Conservation (phyloP, 768 basidiomycete species). For the Boletales sp. region DNA sequence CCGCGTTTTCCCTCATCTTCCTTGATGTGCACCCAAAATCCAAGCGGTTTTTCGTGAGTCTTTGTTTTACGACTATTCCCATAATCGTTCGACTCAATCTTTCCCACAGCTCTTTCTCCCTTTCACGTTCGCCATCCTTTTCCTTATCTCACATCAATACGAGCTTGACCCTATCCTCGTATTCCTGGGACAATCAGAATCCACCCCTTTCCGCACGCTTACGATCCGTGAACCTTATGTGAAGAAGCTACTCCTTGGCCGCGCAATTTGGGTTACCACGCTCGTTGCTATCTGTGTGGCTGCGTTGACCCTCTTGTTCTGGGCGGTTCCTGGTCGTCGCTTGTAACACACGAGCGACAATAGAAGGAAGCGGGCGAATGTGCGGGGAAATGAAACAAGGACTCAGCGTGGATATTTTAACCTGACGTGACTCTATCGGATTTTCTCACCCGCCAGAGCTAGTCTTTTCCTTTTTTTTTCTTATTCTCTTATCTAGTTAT, state of each 20-base stretch:
- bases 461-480: conserved; percentile 13
- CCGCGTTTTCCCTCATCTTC: conserved; percentile 89
- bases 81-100: conserved; percentile 3
- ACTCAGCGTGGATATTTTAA: conserved; percentile 13
- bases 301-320: conserved; percentile 87
- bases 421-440: conserved; percentile 19
- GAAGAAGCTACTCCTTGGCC: conserved; percentile 80
- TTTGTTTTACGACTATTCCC: background rate
- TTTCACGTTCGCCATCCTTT: conserved; percentile 83
- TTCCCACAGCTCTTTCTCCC: conserved; percentile 82
- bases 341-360: conserved; percentile 3
- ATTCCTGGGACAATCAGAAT: conserved; percentile 91
- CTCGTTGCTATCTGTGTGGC: conserved; percentile 75
- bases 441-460: conserved; percentile 17
- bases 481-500: conserved; percentile 32
- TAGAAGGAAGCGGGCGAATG: conserved; percentile 8
- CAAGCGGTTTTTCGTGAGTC: conserved; percentile 90
- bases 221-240: conserved; percentile 93
- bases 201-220: conserved; percentile 93
- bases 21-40: conserved; percentile 90
- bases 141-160: conserved; percentile 94
- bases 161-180: conserved; percentile 96
- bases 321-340: conserved; percentile 92
- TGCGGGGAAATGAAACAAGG: conserved; percentile 8
- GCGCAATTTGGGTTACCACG: conserved; percentile 87